Evolutionary conservation across 768 basidiomycete genomes (phyloP), one percentile per base, ranked within the genome.

Genomic region (Clathrus columnatus): DNA sequence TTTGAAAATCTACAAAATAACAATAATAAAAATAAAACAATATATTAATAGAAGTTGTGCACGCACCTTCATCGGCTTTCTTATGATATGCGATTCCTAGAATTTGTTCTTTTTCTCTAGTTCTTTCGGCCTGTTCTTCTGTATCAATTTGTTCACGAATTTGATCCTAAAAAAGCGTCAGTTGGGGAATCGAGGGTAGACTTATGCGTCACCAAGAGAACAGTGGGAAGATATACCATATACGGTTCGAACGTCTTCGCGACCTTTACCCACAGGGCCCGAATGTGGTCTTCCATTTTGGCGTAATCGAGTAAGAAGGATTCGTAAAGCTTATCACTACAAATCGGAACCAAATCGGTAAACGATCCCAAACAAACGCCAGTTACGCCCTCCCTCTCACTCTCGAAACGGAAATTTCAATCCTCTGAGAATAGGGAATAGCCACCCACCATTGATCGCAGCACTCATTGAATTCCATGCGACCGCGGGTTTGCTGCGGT

Each of bases 41-140:
- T 14, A 32, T 32, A 14, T 32, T 14, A 14, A 32, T 7, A 7
- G 14, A 32, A 7, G 6, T 6, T 14, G 30, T 7, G n/a, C 11
- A 54, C 45, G 20, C 23, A 54, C 53, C 17, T 46, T 47, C 53
- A 46, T 54, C 53, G 2, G 53, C 44, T 47, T 47, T 54, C 28
- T 27, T 46, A 20, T 54, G 53, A 47, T 54, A 54, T 18, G 53
- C 53, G 4, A 54, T 23, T 21, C 53, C 53, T 5, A 44, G 30
- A 7, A 54, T 27, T 28, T 54, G 53, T 20, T 48, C 43, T 11
- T 45, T 18, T 24, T 54, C 53, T 27, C 53, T 45, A n/a, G 5
- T 29, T 24, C 27, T 44, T 14, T 54, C 53, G 10, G n/a, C 16
- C 28, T 46, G 21, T 11, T 21, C 28, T 27, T 54, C 53, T 7